These are phyloP conservation scores for Chrysanthemum seticuspe DNA, from an alignment of 129 eudicot genomes.

Conservation along the genomic window DNA sequence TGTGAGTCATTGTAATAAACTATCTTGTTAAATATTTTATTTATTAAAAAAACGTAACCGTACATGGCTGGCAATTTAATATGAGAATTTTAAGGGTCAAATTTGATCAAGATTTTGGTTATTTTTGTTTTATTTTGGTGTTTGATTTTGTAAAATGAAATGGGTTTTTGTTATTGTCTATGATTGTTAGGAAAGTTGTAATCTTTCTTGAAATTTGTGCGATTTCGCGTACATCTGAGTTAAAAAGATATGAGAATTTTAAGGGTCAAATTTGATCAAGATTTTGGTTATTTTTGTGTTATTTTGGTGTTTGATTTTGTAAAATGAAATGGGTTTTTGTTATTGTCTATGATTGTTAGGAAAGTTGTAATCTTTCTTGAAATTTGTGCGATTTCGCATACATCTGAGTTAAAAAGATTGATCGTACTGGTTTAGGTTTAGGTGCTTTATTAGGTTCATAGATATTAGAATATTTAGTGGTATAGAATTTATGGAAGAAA, in stretches of 20 bases:
- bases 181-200: no score
- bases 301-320: background rate
- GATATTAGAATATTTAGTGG: background rate
- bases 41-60: background rate
- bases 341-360: no score
- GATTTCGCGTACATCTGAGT: no score
- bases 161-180: no score
- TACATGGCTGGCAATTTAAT: background rate
- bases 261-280: background rate
- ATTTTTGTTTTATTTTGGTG: background rate
- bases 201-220: no score
- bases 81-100: background rate
- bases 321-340: no score
- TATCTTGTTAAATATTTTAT: background rate
- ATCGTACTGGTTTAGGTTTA: no score
- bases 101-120: background rate
- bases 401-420: no score
- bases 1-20: background rate
- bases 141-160: no score
- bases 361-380: no score
- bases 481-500: slow-evolving; percentile 48
- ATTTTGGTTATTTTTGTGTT: slow-evolving; percentile 16
- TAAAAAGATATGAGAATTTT: no score
- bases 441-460: slow-evolving; percentile 15
- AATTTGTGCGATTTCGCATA: no score